Evolutionary conservation across 371 early-diverging fungal species (phyloP).

Genomic region (Fennellomyces sp.): DNA sequence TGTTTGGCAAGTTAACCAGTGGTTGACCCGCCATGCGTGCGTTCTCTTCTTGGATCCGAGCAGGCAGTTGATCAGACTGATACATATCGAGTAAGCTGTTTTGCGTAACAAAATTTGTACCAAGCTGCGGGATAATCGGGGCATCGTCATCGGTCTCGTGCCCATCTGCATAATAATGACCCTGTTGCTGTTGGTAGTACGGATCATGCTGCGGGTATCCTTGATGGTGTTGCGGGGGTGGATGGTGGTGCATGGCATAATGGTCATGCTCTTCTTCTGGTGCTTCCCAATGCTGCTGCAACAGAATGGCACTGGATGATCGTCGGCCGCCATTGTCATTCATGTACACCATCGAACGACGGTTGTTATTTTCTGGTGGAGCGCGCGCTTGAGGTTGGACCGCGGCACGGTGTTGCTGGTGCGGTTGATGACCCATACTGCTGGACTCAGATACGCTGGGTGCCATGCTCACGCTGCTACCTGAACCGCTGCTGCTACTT

Average conservation of each 20-base stretch:
- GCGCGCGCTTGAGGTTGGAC: background rate
- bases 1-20: conserved; percentile 39
- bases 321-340: conserved; percentile 2
- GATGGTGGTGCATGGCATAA: background rate
- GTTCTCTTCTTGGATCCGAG: conserved; percentile 43
- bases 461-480: conserved; percentile 9
- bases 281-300: conserved; percentile 11
- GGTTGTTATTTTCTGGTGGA: background rate
- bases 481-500: conserved; percentile 2
- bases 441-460: conserved; percentile 5
- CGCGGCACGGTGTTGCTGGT: conserved; percentile 3
- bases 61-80: conserved; percentile 36
- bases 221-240: background rate
- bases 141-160: conserved; percentile 18
- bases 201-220: background rate
- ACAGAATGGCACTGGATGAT: conserved; percentile 1
- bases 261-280: conserved; percentile 1
- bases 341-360: conserved; percentile 10
- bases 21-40: conserved; percentile 48
- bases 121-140: conserved; percentile 24
- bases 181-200: conserved; percentile 1
- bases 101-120: conserved; percentile 23
- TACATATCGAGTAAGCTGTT: conserved; percentile 32
- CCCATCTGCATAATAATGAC: background rate
- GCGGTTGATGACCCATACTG: background rate